These are phyloP conservation scores for Saccharomyces jurei DNA, from an alignment of 805 yeast species.

Conservation along the genomic window DNA sequence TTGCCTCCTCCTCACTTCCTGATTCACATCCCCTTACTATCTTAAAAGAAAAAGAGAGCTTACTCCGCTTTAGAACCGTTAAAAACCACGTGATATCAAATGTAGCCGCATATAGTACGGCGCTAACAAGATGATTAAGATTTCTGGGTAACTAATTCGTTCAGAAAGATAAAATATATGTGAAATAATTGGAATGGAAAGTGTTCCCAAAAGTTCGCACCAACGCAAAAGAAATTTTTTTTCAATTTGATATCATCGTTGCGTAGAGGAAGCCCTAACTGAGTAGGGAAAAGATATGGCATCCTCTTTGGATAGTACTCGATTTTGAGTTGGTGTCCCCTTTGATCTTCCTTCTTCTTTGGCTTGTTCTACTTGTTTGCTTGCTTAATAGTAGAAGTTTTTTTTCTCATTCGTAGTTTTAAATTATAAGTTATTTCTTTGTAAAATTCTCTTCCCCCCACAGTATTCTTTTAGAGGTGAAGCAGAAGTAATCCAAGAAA, in stretches of 20 bases:
- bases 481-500: background rate
- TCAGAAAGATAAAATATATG: background rate
- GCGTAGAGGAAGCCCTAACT: background rate
- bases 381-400: background rate
- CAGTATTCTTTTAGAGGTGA: background rate
- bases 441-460: background rate
- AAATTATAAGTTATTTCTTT: background rate
- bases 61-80: background rate
- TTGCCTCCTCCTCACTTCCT: background rate
- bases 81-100: background rate
- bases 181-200: conserved; percentile 1
- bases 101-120: background rate
- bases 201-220: conserved; percentile 6
- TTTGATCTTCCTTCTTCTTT: background rate
- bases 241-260: background rate
- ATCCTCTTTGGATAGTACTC: background rate
- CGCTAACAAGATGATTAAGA: background rate
- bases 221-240: conserved; percentile 5
- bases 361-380: background rate
- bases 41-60: background rate
- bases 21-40: background rate
- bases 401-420: background rate
- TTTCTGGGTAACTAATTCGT: background rate
- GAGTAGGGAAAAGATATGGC: background rate
- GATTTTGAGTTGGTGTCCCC: background rate